Base-by-base conservation (phyloP, 2,329 filamentous ascomycete genomes). In the Colletotrichum lini region DNA sequence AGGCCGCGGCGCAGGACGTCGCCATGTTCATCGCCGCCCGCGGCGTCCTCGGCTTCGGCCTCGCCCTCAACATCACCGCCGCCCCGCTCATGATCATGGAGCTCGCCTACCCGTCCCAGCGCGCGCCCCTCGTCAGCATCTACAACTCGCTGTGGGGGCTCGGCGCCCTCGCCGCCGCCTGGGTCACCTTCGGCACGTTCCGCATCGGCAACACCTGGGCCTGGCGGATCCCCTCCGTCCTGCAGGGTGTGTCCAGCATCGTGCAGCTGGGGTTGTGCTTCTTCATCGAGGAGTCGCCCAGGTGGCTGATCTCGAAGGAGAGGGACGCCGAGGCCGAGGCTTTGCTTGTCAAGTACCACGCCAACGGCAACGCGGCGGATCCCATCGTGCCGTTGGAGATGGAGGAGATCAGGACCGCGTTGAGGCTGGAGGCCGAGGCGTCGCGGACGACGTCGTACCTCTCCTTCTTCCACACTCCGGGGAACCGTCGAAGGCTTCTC, bases 301-400 rank as follows among this genome's bases (percentile, higher is more conserved):
- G 80, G 59, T 82, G 74, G 71, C 79, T 81, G 12, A 67, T 82
- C 40, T 75, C 77, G 18, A 73, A 74, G 12, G 80, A 80, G 45
- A 74, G 77, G 4, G 72, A 73, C 7, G 78, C 80, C n/a, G 80
- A 81, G 45, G 80, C 80, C 0, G 77, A 76, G 8, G 74, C 70
- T 0, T 52, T 81, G 18, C 74, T 82, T 6, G 53, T 77, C 59
- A 82, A 80, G 68, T 87, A 86, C 74, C 85, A 88, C 73, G 86
- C 86, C 15, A 87, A 89, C 74, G 88, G 86, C 2, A 80, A 87
- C 69, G 75, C 76, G 3, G 78, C 82, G 44, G 88, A 86, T 0
- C 78, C 84, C 10, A 83, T 90, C 16, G 87, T 90, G 21, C 82
- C 85, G 57, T 26, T 73, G 30, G 70, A 71, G 47, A 71, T 73